Conservation (phyloP, 805 yeast genomes). For the Blastobotrys americana region DNA sequence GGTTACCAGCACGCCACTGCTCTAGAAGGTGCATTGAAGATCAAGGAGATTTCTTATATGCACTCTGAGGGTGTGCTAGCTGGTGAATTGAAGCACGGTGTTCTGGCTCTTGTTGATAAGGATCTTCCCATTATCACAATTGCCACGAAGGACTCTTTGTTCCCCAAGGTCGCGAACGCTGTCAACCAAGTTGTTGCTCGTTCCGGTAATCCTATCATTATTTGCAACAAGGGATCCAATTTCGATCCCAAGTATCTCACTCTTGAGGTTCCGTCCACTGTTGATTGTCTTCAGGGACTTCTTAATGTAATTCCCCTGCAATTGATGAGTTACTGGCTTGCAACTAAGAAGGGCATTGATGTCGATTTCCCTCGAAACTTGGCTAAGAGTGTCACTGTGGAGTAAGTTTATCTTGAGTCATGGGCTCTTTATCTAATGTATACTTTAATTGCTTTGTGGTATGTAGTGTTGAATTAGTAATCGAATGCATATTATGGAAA, state of each 20-base stretch:
- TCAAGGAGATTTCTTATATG: conserved; percentile 97
- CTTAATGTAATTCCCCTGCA: conserved; percentile 92
- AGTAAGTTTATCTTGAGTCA: conserved; percentile 36
- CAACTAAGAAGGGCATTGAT: conserved; percentile 88
- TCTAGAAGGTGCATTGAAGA: conserved; percentile 95
- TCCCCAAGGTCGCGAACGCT: conserved; percentile 93
- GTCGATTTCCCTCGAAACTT: conserved; percentile 98
- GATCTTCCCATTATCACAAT: conserved; percentile 89
- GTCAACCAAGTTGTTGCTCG: conserved; percentile 96
- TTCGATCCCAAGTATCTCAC: conserved; percentile 38
- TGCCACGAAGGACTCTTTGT: conserved; percentile 92
- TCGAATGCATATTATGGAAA: no score
- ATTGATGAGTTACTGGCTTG: conserved; percentile 94
- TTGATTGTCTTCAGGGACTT: conserved; percentile 95
- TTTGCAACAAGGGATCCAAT: conserved; percentile 67
- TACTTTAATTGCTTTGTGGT: background rate
- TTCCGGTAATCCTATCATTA: conserved; percentile 91
- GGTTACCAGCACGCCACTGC: conserved; percentile 98
- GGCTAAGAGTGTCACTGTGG: conserved; percentile 98
- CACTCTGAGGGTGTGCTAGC: conserved; percentile 99
- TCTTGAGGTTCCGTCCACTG: conserved; percentile 88
- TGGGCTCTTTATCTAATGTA: background rate
- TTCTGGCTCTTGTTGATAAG: conserved; percentile 91
- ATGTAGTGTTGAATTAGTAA: background rate
- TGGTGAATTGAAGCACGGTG: conserved; percentile 98